Conservation (phyloP, 805 yeast species). For the Starmerella floricola region DNA sequence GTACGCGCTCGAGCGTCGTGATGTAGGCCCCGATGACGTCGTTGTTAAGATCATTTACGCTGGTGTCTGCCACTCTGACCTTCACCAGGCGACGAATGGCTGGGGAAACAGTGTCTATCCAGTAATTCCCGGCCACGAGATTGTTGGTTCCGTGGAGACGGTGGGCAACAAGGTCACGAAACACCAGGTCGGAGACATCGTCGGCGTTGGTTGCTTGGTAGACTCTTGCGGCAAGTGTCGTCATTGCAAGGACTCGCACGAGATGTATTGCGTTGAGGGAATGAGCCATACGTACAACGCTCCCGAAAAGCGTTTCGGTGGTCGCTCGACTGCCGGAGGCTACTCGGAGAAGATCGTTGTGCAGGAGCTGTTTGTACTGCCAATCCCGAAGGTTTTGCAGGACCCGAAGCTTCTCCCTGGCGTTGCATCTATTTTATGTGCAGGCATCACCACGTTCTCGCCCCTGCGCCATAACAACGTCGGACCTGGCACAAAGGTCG, state of each 20-base stretch:
- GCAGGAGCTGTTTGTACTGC: slow-evolving; percentile 50
- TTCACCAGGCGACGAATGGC: slow-evolving; percentile 40
- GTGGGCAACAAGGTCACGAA: slow-evolving; percentile 45
- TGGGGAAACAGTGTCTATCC: slow-evolving; percentile 37
- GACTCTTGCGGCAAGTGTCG: slow-evolving; percentile 50
- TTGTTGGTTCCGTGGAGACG: slow-evolving; percentile 29
- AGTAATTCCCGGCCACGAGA: slow-evolving; percentile 41
- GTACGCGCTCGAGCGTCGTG: slow-evolving; percentile 17
- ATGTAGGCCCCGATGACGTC: slow-evolving; percentile 26
- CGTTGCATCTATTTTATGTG: slow-evolving; percentile 68
- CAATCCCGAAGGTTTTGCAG: slow-evolving; percentile 45
- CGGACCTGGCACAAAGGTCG: slow-evolving; percentile 43
- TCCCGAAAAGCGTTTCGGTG: slow-evolving; percentile 41
- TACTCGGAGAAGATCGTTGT: slow-evolving; percentile 27
- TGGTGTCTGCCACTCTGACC: slow-evolving; percentile 47
- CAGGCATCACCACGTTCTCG: slow-evolving; percentile 61
- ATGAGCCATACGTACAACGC: slow-evolving; percentile 41
- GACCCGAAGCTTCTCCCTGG: slow-evolving; percentile 32
- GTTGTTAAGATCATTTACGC: slow-evolving; percentile 20
- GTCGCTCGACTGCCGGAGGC: slow-evolving; percentile 42
- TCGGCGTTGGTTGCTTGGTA: slow-evolving; percentile 67
- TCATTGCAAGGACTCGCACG: slow-evolving; percentile 44
- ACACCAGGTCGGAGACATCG: slow-evolving; percentile 55
- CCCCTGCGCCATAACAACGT: slow-evolving; percentile 43
- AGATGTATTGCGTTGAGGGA: slow-evolving; percentile 41